Evolutionary conservation across 305 asterid species (phyloP).

Genomic region (Ajuga reptans): DNA sequence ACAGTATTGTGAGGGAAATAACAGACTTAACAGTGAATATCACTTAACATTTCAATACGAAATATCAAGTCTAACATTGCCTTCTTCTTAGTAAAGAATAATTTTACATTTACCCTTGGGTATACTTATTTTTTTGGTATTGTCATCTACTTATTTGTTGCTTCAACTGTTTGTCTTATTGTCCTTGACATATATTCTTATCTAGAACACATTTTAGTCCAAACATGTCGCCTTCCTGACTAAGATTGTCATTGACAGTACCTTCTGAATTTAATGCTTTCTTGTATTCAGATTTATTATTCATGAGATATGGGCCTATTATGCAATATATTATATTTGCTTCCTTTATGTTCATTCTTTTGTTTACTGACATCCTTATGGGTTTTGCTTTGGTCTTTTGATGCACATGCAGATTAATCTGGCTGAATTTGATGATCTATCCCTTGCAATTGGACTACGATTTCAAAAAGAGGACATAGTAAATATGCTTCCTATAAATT

Average conservation of each 20-base stretch:
- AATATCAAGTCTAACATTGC: not conserved
- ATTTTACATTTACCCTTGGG: not conserved
- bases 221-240: too few relatives aligned
- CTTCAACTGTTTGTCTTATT: not conserved
- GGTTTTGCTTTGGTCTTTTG: conserved; percentile 18
- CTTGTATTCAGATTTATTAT: not conserved
- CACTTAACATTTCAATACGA: not conserved
- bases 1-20: not conserved
- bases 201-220: not conserved
- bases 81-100: not conserved
- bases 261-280: not conserved
- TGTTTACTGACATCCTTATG: conserved; percentile 11
- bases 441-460: conserved; percentile 78
- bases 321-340: not conserved
- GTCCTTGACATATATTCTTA: not conserved
- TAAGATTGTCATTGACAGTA: too few relatives aligned
- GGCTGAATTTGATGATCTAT: conserved; percentile 81
- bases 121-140: not conserved
- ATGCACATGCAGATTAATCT: conserved; percentile 66
- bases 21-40: not conserved
- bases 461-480: conserved; percentile 90
- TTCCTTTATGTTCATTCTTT: conserved; percentile 7
- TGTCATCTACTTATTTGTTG: not conserved
- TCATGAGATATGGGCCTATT: not conserved
- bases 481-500: conserved; percentile 30